These are phyloP conservation scores for Erysimum cheiri DNA, from an alignment of 441 rosid species.

Conservation along the genomic window DNA sequence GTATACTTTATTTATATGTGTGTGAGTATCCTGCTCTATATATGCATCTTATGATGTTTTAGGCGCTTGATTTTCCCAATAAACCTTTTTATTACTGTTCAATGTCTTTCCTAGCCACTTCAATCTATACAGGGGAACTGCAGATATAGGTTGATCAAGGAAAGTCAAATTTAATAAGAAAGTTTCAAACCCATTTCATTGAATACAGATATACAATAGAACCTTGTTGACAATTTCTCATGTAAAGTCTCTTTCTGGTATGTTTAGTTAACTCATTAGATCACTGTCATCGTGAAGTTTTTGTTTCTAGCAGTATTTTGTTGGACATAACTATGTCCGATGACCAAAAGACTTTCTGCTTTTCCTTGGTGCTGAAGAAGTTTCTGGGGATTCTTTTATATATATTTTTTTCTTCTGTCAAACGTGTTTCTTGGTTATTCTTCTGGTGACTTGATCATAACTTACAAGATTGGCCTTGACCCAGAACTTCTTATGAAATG, in stretches of 20 bases:
- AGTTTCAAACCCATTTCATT: conserved; percentile 27
- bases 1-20: not conserved
- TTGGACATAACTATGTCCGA: conserved; percentile 15
- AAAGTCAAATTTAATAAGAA: conserved; percentile 31
- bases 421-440: conserved; percentile 19
- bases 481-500: conserved; percentile 20
- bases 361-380: conserved; percentile 30
- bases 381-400: conserved; percentile 20
- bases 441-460: conserved; percentile 32
- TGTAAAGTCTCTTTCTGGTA: conserved; percentile 35
- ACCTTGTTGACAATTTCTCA: conserved; percentile 29
- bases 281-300: conserved; percentile 35
- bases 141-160: conserved; percentile 6
- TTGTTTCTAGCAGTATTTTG: conserved; percentile 15
- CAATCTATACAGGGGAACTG: conserved; percentile 10
- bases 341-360: conserved; percentile 26
- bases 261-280: conserved; percentile 37
- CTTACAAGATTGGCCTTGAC: conserved; percentile 31
- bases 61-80: not conserved
- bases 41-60: not conserved
- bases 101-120: conserved; percentile 2
- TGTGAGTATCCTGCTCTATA: not conserved
- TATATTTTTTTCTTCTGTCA: conserved; percentile 8
- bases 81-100: not conserved
- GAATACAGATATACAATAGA: not conserved